Conservation (phyloP, 2,329 filamentous ascomycete species). For the Penicillium sp. region DNA sequence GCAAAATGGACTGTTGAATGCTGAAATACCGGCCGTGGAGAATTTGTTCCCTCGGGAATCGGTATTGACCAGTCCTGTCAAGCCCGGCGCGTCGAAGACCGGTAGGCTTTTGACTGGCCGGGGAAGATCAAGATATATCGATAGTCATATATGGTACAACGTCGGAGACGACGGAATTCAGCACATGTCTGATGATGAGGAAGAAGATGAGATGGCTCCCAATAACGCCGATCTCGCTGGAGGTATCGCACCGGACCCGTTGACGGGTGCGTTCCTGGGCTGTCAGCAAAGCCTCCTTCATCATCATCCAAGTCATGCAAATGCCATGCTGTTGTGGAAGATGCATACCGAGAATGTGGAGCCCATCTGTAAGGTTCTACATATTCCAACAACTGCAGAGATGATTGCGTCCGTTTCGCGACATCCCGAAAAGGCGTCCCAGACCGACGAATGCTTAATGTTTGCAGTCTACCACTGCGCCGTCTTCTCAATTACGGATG, state of each 20-base stretch:
- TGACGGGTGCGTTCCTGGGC: conserved; percentile 12
- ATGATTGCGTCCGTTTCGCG: conserved; percentile 61
- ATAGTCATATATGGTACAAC: conserved; percentile 33
- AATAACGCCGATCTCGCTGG: neutral
- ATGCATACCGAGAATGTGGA: conserved; percentile 71
- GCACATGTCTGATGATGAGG: conserved; percentile 23
- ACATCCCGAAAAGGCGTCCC: conserved; percentile 29
- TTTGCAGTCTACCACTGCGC: conserved; percentile 25
- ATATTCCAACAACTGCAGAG: conserved; percentile 67
- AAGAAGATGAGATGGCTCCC: conserved; percentile 19
- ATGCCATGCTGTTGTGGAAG: conserved; percentile 70
- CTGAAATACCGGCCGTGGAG: neutral
- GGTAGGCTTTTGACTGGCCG: conserved; percentile 1
- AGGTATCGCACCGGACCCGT: conserved; percentile 4
- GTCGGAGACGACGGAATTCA: conserved; percentile 28
- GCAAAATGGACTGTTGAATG: conserved; percentile 6
- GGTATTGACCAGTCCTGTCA: neutral
- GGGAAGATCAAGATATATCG: conserved; percentile 45
- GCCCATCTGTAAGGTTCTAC: conserved; percentile 68
- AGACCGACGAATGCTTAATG: conserved; percentile 35
- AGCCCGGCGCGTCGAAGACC: neutral
- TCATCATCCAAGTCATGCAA: conserved; percentile 25
- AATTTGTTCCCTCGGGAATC: neutral
- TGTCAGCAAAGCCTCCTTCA: conserved; percentile 23
- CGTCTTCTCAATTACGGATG: conserved; percentile 30